Evolutionary conservation across 441 rosid species (phyloP), one percentile per base, ranked within the genome.

Genomic region (Aquilaria agallochum): DNA sequence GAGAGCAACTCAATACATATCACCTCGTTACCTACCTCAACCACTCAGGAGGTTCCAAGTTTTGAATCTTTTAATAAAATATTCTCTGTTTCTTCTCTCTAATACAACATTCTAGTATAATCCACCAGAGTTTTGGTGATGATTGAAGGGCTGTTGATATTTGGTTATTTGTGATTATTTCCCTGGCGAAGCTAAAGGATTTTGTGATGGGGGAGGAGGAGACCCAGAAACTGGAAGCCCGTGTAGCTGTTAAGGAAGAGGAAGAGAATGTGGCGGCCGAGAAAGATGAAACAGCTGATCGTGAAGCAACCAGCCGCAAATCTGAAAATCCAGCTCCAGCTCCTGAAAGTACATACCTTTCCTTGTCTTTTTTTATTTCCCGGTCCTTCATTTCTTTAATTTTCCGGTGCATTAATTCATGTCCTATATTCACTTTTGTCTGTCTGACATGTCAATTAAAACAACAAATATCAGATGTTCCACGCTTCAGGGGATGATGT

Each of bases 181-280:
- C 62, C 4, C 68, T 66, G 63, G 74, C 72, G 68, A 65, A 74
- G 66, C 60, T 72, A 27, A 64, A 70, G 67, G 68, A 66, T 8
- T 70, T 53, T 51, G 59, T 68, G 33, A 72, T 78, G 83, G 78
- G 51, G 12, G 78, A 74, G 60, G 69, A 64, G 65, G 75, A 58
- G 45, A 49, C 66, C 62, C 48, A 14, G 62, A 64, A 56, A 55
- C 50, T 45, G 53, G 73, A 69, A 57, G 9, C 70, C 27, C 63
- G 56, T 12, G 60, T 50, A 15, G 59, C 64, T 59, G 63, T 44
- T 42, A 27, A 66, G 50, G 63, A 68, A 47, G 63, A 63, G 14
- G 15, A 67, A 34, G 46, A 60, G 31, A 62, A 60, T 59, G 69
- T 54, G 40, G 13, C 67, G 31, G 64, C 59, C 47, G 60, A 59